Base-by-base conservation (phyloP, 164 flowering plant genomes). In the Magnolia kwangsiensis region DNA sequence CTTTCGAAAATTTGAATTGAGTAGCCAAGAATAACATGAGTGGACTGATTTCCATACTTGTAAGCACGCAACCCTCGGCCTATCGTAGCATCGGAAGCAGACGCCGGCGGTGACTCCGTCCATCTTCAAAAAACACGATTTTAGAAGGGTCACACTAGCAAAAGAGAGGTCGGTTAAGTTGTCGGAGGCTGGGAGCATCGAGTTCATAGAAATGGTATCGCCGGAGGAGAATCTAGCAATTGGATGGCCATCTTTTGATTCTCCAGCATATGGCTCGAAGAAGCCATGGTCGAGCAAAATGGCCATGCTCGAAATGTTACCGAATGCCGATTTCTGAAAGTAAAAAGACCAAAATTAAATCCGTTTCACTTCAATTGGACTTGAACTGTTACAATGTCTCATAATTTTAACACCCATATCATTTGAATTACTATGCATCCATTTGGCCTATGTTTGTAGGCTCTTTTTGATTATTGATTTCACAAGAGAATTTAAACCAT, bases 1-100 rank as follows among this genome's bases (percentile, higher is more conserved):
- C 21, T 29, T 79, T 51, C 84, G 67, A 9, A 59, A 70, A 37
- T 86, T 88, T 0, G 86, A 66, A 13, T 74, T 83, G 9, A 90
- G 76, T 23, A 89, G 77, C 87, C 87, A 89, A 2, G 90, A 77
- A 72, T 89, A 90, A 27, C 88, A 89, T 7, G 49, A 70, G 4
- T 86, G 80, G 13, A 84, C 88, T 0, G 92, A 89, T 74, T 83
- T 87, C 94, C 92, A 90, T 8, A 90, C 88, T 9, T 55, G 72
- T 0, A 89, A 71, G 16, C 79, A 76, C 1, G 74, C 83, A 8
- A 89, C 84, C 69, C 79, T 78, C 18, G 86, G 86, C 70, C 10
- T 67, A 63, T 66, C 63, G 27, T 77, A 55, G 68, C 84, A 74
- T n/a, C 69, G 79, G 74, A 88, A 72, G 81, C 88, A 88, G 23